Evolutionary conservation across 352 stramenopile genomes (phyloP).

Genomic region (Globisporangium echinulatum): DNA sequence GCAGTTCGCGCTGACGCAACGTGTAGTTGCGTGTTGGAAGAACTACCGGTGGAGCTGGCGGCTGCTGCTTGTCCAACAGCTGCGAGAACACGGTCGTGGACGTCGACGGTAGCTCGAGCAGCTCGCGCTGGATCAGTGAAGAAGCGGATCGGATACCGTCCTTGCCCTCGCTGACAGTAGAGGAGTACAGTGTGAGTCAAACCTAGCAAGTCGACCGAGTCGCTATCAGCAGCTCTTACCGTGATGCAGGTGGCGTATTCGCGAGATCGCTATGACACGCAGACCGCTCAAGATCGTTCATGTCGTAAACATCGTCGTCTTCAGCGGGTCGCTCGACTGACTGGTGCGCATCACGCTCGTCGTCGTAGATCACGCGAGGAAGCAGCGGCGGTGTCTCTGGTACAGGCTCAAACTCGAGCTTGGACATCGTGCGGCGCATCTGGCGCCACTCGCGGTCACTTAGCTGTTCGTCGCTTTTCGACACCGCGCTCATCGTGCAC

Average conservation of each 20-base stretch:
- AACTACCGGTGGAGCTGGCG: background rate
- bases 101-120: background rate
- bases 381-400: conserved; percentile 45
- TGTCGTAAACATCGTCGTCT: conserved; percentile 1
- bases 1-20: background rate
- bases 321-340: background rate
- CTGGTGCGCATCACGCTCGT: background rate
- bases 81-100: background rate
- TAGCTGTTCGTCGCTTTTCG: conserved; percentile 14
- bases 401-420: conserved; percentile 58
- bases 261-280: too few relatives aligned
- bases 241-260: background rate
- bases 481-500: too few relatives aligned
- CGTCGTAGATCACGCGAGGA: conserved; percentile 27
- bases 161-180: too few relatives aligned
- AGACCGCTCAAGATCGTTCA: conserved; percentile 4
- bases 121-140: background rate
- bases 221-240: background rate
- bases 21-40: background rate
- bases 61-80: background rate
- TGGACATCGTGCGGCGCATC: conserved; percentile 43
- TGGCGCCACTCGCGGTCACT: conserved; percentile 55
- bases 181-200: too few relatives aligned
- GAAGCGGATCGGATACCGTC: background rate
- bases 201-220: too few relatives aligned